These are phyloP conservation scores for Coemansia sp. DNA, from an alignment of 192 early-diverging fungal species.

Conservation along the genomic window DNA sequence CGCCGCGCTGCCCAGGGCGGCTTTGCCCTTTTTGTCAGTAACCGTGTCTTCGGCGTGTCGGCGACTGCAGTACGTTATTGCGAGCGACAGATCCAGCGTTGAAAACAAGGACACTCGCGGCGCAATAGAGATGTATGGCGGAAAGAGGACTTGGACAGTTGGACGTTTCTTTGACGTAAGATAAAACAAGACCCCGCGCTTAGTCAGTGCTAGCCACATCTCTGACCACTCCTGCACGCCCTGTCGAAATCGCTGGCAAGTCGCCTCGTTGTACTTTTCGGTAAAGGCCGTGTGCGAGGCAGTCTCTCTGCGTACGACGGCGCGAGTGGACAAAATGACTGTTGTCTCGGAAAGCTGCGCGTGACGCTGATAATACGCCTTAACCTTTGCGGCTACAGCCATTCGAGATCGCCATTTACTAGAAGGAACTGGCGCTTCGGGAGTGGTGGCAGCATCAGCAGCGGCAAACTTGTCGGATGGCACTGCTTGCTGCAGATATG, in stretches of 20 bases:
- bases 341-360: constrained; percentile 35
- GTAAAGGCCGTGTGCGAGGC: constrained; percentile 27
- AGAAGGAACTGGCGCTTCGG: not conserved
- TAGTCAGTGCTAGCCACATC: constrained; percentile 50
- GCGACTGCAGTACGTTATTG: constrained; percentile 42
- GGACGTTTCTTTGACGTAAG: constrained; percentile 29
- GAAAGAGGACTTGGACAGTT: constrained; percentile 28
- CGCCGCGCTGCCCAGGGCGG: constrained; percentile 6
- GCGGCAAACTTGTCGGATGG: not conserved
- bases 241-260: constrained; percentile 29
- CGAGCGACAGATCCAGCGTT: constrained; percentile 51
- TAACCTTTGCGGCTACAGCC: constrained; percentile 37
- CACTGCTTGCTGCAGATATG: not conserved
- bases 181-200: constrained; percentile 45
- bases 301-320: constrained; percentile 40
- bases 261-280: constrained; percentile 47
- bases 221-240: constrained; percentile 49
- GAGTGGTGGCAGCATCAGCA: not conserved
- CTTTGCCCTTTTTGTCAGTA: constrained; percentile 17
- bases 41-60: not conserved
- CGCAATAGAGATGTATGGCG: constrained; percentile 27
- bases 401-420: constrained; percentile 13
- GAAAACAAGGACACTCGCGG: constrained; percentile 56
- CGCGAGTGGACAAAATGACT: constrained; percentile 36
- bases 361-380: constrained; percentile 27